Evolutionary conservation across 805 yeast species (phyloP).

Genomic region (Zygosaccharomyces bisporus): DNA sequence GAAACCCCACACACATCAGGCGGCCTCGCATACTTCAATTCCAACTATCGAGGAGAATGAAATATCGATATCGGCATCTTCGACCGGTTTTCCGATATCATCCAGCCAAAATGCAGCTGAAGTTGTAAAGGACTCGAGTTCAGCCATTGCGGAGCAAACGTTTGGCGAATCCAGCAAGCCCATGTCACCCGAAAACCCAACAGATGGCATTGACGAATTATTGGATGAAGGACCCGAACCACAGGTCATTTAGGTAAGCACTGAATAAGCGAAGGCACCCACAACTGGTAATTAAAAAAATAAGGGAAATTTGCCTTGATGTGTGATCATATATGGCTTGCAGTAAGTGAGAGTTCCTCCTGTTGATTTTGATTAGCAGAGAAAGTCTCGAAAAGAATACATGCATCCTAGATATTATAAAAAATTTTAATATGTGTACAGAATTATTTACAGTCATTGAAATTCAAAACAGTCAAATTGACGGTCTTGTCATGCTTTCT

Average conservation of each 20-base stretch:
- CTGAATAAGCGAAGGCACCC: no score
- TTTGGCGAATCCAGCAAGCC: neutral
- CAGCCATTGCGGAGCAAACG: neutral
- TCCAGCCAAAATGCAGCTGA: no score
- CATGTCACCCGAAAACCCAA: neutral
- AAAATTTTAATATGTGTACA: neutral
- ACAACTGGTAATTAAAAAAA: no score
- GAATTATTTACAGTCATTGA: neutral
- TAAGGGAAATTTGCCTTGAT: no score
- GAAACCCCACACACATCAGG: neutral
- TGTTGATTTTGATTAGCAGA: no score
- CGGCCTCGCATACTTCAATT: neutral
- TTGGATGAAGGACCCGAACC: neutral
- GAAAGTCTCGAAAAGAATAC: neutral
- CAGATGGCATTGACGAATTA: neutral
- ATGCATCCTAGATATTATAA: neutral
- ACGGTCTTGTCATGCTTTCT: neutral
- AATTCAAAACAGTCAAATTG: neutral
- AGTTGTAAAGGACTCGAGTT: neutral
- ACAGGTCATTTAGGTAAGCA: neutral
- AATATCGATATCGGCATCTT: neutral
- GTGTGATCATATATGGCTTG: no score
- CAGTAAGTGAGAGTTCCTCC: no score
- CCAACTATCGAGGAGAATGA: constrained; percentile 1
- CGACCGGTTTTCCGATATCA: neutral